phyloP scores from a whole-genome alignment of 2,329 filamentous ascomycete genomes.

The Xylaria sp. region DNA sequence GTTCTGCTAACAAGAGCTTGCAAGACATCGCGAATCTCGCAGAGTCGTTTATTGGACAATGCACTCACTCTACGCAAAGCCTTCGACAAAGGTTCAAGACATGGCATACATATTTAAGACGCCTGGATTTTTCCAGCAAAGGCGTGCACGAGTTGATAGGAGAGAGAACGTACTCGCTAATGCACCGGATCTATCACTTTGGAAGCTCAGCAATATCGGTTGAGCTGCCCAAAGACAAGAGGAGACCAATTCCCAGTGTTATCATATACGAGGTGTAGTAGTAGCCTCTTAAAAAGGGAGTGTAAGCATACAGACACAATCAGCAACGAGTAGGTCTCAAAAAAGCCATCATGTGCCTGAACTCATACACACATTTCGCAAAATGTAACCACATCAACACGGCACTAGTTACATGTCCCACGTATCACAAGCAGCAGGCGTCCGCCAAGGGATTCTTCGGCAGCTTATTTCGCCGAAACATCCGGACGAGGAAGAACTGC shows the following conservation, averaged over 20 bases:
- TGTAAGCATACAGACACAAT: background rate
- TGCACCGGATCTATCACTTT: background rate
- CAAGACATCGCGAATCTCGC: background rate
- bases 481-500: conserved; percentile 30
- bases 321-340: background rate
- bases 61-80: background rate
- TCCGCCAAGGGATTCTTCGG: conserved; percentile 29
- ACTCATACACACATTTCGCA: conserved; percentile 29
- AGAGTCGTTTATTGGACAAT: conserved; percentile 4
- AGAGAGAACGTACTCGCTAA: background rate
- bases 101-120: conserved; percentile 1
- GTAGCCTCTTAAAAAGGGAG: background rate
- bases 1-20: background rate
- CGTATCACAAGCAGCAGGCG: conserved; percentile 33
- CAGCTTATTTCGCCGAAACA: conserved; percentile 22
- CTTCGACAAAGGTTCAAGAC: conserved; percentile 2
- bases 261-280: background rate
- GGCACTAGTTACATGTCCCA: conserved; percentile 31
- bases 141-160: background rate
- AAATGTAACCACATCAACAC: conserved; percentile 33
- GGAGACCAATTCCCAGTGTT: background rate
- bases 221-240: background rate
- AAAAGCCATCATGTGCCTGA: conserved; percentile 34
- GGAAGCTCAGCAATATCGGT: background rate
- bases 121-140: background rate